Conservation (phyloP, 2,329 filamentous ascomycete species). For the Venturia oleaginea region DNA sequence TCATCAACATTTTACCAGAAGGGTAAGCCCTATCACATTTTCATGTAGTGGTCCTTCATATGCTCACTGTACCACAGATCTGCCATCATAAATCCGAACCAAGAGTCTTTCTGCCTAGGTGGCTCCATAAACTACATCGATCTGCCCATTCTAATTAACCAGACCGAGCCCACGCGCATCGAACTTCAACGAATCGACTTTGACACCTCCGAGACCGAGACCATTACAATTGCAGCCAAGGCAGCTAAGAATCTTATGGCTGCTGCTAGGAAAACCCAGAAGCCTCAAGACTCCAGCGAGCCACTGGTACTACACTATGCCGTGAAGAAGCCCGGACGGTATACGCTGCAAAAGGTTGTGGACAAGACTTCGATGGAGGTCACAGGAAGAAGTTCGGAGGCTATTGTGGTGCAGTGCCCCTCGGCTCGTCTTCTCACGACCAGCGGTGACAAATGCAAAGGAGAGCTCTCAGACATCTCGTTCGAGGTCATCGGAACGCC, state of each 20-base stretch:
- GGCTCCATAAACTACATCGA: conserved; percentile 49
- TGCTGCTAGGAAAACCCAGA: conserved; percentile 40
- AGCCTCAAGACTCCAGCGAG: conserved; percentile 38
- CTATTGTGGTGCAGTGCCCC: conserved; percentile 79
- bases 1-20: conserved; percentile 94
- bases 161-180: conserved; percentile 79
- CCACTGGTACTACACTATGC: conserved; percentile 62
- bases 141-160: conserved; percentile 86
- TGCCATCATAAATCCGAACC: conserved; percentile 76
- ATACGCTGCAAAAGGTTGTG: conserved; percentile 73
- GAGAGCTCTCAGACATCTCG: conserved; percentile 77
- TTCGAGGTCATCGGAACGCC: conserved; percentile 82
- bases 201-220: conserved; percentile 70
- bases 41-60: conserved; percentile 13
- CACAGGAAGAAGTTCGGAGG: conserved; percentile 64
- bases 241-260: conserved; percentile 70
- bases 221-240: conserved; percentile 61
- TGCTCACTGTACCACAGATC: conserved; percentile 43
- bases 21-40: conserved; percentile 45
- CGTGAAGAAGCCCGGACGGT: conserved; percentile 80
- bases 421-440: conserved; percentile 62
- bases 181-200: conserved; percentile 84
- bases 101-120: conserved; percentile 72
- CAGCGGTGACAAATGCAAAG: conserved; percentile 64
- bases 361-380: conserved; percentile 94